Conservation (phyloP, 768 basidiomycete genomes). For the Suillus cothurnatus region DNA sequence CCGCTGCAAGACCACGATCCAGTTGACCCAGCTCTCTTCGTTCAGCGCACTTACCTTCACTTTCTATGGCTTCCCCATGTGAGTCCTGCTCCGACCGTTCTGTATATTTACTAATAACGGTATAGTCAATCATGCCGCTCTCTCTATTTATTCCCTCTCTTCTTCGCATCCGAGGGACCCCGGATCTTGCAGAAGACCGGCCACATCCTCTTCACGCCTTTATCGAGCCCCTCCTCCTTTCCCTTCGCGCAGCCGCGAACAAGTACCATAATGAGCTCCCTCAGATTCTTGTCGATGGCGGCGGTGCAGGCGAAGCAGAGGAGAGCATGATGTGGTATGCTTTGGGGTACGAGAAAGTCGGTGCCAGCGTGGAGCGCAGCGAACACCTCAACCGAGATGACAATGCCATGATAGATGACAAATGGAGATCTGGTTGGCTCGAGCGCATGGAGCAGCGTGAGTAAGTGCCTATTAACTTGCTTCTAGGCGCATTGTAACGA, state of each 20-base stretch:
- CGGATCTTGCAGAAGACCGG: slow-evolving; percentile 25
- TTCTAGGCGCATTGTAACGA: neutral
- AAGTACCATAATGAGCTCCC: slow-evolving; percentile 72
- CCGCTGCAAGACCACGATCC: slow-evolving; percentile 48
- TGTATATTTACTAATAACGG: slow-evolving; percentile 11
- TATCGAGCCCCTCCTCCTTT: slow-evolving; percentile 66
- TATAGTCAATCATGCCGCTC: slow-evolving; percentile 74
- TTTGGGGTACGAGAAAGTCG: slow-evolving; percentile 59
- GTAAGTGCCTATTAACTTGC: slow-evolving; percentile 36
- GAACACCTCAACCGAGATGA: slow-evolving; percentile 22
- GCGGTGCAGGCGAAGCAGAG: slow-evolving; percentile 64
- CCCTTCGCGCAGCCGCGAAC: slow-evolving; percentile 49
- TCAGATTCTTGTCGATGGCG: slow-evolving; percentile 57
- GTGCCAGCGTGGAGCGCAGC: slow-evolving; percentile 34
- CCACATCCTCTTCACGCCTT: slow-evolving; percentile 59
- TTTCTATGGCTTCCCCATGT: slow-evolving; percentile 83
- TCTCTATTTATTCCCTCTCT: slow-evolving; percentile 56
- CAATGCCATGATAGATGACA: slow-evolving; percentile 43
- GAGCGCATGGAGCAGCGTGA: slow-evolving; percentile 71
- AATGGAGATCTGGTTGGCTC: slow-evolving; percentile 59
- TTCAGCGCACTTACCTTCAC: slow-evolving; percentile 68
- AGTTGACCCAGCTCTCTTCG: slow-evolving; percentile 57
- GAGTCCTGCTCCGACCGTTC: slow-evolving; percentile 16
- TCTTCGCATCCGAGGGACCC: slow-evolving; percentile 45
- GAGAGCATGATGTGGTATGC: slow-evolving; percentile 81